A percentile compares a stretch with the other conserved stretches of the same genome.
These are phyloP conservation scores for Neonectria hederae DNA, from an alignment of 2,329 filamentous ascomycete genomes.

Conservation along the genomic window DNA sequence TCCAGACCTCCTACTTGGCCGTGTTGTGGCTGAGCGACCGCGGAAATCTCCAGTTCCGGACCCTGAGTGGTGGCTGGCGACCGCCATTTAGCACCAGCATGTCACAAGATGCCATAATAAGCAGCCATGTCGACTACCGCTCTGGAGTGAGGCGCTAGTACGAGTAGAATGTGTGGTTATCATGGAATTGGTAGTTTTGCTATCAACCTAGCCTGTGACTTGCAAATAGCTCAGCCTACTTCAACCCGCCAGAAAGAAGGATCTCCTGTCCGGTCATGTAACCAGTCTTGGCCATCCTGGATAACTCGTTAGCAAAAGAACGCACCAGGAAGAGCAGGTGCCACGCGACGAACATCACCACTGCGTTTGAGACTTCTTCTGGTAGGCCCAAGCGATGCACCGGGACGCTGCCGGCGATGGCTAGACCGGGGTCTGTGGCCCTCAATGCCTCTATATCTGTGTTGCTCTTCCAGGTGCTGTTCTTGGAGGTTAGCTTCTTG, in stretches of 20 bases:
- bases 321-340: background rate
- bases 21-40: background rate
- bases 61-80: background rate
- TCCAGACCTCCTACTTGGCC: background rate
- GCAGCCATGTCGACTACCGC: background rate
- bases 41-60: background rate
- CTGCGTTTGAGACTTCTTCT: constrained; percentile 48
- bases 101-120: background rate
- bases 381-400: constrained; percentile 47
- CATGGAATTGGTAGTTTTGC: too few species aligned
- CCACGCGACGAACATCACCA: constrained; percentile 45
- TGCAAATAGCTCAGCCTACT: background rate
- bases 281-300: constrained; percentile 30
- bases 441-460: constrained; percentile 44
- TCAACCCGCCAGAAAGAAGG: constrained; percentile 25
- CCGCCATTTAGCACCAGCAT: background rate
- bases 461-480: constrained; percentile 45
- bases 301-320: background rate
- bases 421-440: constrained; percentile 46
- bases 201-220: too few species aligned
- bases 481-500: background rate
- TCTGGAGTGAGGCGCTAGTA: too few species aligned
- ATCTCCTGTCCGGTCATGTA: constrained; percentile 31
- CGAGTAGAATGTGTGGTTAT: too few species aligned
- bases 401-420: constrained; percentile 47